Base-by-base conservation (phyloP, 768 basidiomycete genomes). In the Myochromella boudieri region DNA sequence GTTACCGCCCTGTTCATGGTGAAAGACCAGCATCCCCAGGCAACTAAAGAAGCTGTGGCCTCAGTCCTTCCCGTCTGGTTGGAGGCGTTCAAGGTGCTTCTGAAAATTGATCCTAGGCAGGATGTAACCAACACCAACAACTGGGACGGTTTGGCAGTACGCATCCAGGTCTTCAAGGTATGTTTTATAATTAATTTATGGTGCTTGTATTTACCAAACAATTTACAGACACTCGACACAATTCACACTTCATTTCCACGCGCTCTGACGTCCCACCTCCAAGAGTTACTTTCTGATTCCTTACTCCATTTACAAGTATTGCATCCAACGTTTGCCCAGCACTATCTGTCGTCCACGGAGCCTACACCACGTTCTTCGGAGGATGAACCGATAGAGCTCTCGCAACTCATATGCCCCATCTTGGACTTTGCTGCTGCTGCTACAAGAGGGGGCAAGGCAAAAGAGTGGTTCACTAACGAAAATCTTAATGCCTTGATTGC, bases 1-100 rank as follows among this genome's bases (percentile, higher is more conserved):
- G 75, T 97, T 3, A 80, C 82, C 42, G 86, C 93, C 4, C 74
- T 98, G 14, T 94, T 89, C 66, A 97, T 95, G 84, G 92, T 98
- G 46, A 93, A 94, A 62, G 92, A 93, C 27, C 87, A 93, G 54
- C 87, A 94, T 56, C 91, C 94, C 0, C 82, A 87, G 47, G 81
- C 89, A 0, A 90, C 91, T 28, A 88, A 88, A 58, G 85, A 90
- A 54, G 93, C 93, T 0, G 80, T 81, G 26, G 82, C 80, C 20
- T 77, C 81, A 34, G 82, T 97, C 32, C 78, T 95, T 5, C 91
- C 95, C 1, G 75, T 84, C 12, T 99, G 97, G 97, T 68, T 97
- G n/a, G 85, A 87, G 28, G 90, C 91, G 0, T 93, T 97, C 73
- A 82, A 81, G 52, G 80, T 83, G 12, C 72, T 97, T 11, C 71